Conservation (phyloP, 2,329 filamentous ascomycete species). For the Trichoderma sp. region DNA sequence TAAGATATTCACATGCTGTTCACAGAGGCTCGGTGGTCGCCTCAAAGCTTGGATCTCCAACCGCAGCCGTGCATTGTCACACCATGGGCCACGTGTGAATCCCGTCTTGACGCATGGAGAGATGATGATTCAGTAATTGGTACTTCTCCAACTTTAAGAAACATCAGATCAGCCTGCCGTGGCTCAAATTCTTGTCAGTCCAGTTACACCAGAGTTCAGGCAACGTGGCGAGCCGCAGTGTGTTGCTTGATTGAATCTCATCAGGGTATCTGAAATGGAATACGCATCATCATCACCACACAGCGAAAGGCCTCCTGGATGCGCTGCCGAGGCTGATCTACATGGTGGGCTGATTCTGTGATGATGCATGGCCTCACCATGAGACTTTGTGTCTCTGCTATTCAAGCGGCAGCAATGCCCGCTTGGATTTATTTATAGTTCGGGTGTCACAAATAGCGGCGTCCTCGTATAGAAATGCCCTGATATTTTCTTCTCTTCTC, state of each 20-base stretch:
- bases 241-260: background rate
- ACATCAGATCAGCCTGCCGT: too few species aligned
- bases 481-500: background rate
- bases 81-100: slow-evolving; percentile 21
- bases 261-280: background rate
- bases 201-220: too few species aligned
- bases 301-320: slow-evolving; percentile 21
- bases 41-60: background rate
- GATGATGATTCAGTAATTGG: background rate
- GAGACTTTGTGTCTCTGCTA: background rate
- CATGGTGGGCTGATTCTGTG: slow-evolving; percentile 21
- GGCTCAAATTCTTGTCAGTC: too few species aligned
- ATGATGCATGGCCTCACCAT: slow-evolving; percentile 25
- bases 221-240: background rate
- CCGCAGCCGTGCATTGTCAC: background rate
- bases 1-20: too few species aligned
- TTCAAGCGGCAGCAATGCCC: background rate
- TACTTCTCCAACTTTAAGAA: too few species aligned
- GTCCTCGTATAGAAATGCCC: background rate
- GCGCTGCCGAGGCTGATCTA: background rate
- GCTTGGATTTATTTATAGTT: background rate
- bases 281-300: background rate
- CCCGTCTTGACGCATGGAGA: slow-evolving; percentile 1
- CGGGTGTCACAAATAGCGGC: background rate
- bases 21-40: background rate